Conservation (phyloP, 176 grass and related monocot genomes). For the Lolium rigidum region DNA sequence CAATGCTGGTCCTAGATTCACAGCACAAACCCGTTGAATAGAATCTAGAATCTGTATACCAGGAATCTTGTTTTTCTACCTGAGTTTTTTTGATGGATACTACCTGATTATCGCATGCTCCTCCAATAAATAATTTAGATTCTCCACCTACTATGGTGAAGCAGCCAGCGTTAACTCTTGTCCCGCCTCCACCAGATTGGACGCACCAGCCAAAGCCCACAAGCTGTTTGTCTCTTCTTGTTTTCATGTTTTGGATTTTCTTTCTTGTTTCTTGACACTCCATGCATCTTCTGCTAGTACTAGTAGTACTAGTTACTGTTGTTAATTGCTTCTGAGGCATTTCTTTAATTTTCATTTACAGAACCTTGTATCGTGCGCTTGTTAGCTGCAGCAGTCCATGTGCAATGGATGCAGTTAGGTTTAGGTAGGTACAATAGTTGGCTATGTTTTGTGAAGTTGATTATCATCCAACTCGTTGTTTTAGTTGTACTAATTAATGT, state of each 20-base stretch:
- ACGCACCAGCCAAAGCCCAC: neutral
- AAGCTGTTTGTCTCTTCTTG: neutral
- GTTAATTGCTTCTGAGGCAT: neutral
- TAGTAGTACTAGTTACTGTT: neutral
- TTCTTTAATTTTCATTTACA: neutral
- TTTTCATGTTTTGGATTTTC: neutral
- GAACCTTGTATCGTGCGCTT: neutral
- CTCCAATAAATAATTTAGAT: neutral
- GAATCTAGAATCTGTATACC: conserved; percentile 1
- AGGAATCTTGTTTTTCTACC: conserved; percentile 2
- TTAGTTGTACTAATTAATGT: neutral
- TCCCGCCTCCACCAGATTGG: neutral
- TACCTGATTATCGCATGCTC: neutral
- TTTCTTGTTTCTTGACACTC: neutral
- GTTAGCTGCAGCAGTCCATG: conserved; percentile 6
- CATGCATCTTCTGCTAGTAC: neutral
- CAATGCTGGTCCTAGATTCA: conserved; percentile 13
- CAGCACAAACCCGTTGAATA: conserved; percentile 4
- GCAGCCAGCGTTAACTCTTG: neutral
- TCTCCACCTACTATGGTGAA: neutral
- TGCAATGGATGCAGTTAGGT: conserved; percentile 8
- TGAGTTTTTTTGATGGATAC: too few relatives aligned
- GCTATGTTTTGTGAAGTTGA: too few relatives aligned
- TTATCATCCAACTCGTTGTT: too few relatives aligned
- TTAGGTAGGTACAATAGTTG: too few relatives aligned